Base-by-base conservation (phyloP, 176 grass and related monocot species). In the Dactylis glomerata region DNA sequence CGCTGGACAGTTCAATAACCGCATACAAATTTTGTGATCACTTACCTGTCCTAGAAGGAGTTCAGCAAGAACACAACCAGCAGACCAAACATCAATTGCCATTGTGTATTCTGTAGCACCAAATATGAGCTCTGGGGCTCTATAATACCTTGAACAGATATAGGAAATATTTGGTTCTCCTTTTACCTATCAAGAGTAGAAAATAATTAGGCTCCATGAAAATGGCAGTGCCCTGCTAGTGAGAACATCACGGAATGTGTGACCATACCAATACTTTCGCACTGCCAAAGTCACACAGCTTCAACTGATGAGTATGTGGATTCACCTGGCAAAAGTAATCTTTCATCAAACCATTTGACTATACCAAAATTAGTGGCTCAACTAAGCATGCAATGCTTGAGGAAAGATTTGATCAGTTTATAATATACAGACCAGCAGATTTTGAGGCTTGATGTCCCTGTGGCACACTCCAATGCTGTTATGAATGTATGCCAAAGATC, bases 101-200 rank as follows among this genome's bases (percentile, higher is more conserved):
- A 82, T 95, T 58, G 95, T 91, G 64, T 97, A 97, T 78, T 97
- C 95, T 20, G 92, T 97, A 69, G 95, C 92, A 68, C 95, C 95
- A 90, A 97, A 97, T 84, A 95, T 97, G 75, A 97, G 90, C 75
- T 93, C 95, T 72, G 95, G 95, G 62, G 95, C 95, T 93, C 95
- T 94, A 71, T 97, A 97, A 57, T 97, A 97, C 75, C 95, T 91
- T 28, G 95, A 97, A 89, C 95, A 97, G 52, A 97, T 97, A 68
- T 97, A 97, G 62, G 92, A 95, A 89, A 97, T 97, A 82, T 97
- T 97, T 24, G 91, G 90, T 84, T 97, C 95, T 40, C 95, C 95
- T 91, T 97, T 95, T 72, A 97, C 95, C 92, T 97, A 77, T 50
- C 8, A 54, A 87, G 19, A 59, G 27, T 24, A 61, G 9, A 78